phyloP scores from a whole-genome alignment of 2,329 filamentous ascomycete genomes.

The Aspergillus pseudoterreus region DNA sequence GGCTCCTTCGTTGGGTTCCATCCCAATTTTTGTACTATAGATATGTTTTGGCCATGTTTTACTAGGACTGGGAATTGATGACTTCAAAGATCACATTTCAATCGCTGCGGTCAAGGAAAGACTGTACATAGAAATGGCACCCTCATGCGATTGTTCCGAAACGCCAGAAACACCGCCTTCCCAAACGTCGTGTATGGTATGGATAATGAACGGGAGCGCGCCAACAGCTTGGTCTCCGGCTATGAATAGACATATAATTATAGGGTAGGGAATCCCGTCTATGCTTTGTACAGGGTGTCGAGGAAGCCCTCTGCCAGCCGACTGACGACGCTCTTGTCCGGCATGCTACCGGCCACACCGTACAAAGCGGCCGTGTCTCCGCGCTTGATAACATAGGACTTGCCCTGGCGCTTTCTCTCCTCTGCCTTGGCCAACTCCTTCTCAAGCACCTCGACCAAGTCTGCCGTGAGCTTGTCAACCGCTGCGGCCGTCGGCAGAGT shows the following conservation, averaged over 20 bases:
- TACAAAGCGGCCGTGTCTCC: slow-evolving; percentile 83
- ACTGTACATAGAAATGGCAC: neutral
- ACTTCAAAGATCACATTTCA: neutral
- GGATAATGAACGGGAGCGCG: neutral
- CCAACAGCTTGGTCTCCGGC: neutral
- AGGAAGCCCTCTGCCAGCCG: slow-evolving; percentile 87
- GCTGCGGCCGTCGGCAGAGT: slow-evolving; percentile 80
- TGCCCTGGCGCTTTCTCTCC: slow-evolving; percentile 60
- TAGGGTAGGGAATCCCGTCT: slow-evolving; percentile 11
- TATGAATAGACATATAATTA: neutral
- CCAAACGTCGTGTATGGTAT: neutral
- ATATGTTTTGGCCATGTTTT: slow-evolving; percentile 9
- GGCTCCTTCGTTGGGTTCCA: neutral
- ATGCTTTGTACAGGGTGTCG: slow-evolving; percentile 88
- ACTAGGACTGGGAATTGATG: slow-evolving; percentile 3
- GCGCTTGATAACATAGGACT: slow-evolving; percentile 48
- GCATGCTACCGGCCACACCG: slow-evolving; percentile 88
- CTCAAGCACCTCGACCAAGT: slow-evolving; percentile 57
- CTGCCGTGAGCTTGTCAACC: slow-evolving; percentile 72
- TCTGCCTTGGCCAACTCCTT: slow-evolving; percentile 78
- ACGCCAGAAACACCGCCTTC: slow-evolving; percentile 12
- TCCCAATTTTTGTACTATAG: slow-evolving; percentile 10
- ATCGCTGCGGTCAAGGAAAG: neutral
- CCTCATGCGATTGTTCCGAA: neutral
- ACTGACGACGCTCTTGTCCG: slow-evolving; percentile 92